Base-by-base conservation (phyloP, 129 eudicot species). In the Centella asiatica region DNA sequence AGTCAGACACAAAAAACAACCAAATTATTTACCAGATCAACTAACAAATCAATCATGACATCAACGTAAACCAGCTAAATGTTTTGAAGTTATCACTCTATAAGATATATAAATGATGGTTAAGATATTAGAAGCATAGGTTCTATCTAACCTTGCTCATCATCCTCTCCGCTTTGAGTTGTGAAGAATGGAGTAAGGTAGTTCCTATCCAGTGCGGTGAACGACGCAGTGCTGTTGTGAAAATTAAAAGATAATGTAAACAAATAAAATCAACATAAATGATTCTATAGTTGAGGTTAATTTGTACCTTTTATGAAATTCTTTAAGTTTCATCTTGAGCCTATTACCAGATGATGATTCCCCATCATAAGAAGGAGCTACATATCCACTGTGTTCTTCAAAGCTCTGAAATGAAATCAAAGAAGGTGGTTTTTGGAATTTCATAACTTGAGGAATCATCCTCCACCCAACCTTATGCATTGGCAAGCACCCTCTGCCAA, bases 181-280 rank as follows among this genome's bases (percentile, higher is more conserved):
- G 99, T 93, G 50, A 93, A 93, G 74, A 93, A 87, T n/a, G 99
- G 99, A 24, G 99, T 93, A 54, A 93, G 92, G 79, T 93, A 93
- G 80, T 93, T 85, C 71, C 80, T 87, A 66, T 93, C 99, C 50
- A 93, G 61, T 67, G 90, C 86, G 55, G 96, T 69, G 74, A 93
- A 93, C 24, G 96, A 85, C 50, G 95, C 75, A 6, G 99, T 75
- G 70, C 96, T 93, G 89, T 75, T 47, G 15, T 28, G 34, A 33
- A 12, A 36, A 3, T 7, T 32, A 42, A 68, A 14, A 33, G 20
- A 8, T 12, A 17, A 32, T 26, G 58, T 50, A 58, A 9, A 33
- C 37, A 0, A 58, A 5, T 19, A 57, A 70, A 58, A 18, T 39
- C 49, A 60, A 72, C 25, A 24, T 22, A 29, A 36, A 17, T 31